These are phyloP conservation scores for Naganishia vishniacii DNA, from an alignment of 768 basidiomycete genomes.

Conservation along the genomic window DNA sequence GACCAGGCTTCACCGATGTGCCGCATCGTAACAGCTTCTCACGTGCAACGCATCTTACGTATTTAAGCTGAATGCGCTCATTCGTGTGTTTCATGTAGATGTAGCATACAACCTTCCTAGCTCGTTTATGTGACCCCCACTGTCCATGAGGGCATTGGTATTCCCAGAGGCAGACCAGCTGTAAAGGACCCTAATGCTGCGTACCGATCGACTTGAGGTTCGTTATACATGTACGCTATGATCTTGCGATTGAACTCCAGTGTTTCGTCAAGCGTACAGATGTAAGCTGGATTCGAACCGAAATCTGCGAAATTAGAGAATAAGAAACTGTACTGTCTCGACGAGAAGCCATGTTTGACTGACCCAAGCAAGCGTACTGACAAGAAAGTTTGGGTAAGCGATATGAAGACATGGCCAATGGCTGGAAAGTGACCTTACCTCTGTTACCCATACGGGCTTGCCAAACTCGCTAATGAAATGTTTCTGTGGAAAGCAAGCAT, in stretches of 20 bases:
- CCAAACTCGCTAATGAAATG: constrained; percentile 28
- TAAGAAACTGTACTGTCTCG: too few relatives aligned
- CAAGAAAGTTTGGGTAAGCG: background rate
- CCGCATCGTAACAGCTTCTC: too few relatives aligned
- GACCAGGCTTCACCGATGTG: too few relatives aligned
- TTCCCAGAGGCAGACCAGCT: background rate
- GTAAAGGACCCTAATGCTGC: background rate
- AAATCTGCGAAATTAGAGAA: constrained; percentile 1
- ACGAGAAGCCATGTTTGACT: too few relatives aligned
- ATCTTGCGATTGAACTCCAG: constrained; percentile 8
- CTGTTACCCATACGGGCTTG: constrained; percentile 35
- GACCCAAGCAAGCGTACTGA: constrained; percentile 30
- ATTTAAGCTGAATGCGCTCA: too few relatives aligned
- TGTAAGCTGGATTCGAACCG: background rate
- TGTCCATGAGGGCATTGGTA: background rate
- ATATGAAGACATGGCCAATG: background rate
- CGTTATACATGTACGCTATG: constrained; percentile 2
- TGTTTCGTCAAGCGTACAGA: background rate
- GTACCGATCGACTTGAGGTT: constrained; percentile 5
- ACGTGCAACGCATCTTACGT: too few relatives aligned
- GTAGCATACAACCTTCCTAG: constrained; percentile 21
- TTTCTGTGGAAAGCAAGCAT: background rate
- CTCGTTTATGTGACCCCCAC: constrained; percentile 1
- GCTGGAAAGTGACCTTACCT: background rate
- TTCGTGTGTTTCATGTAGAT: too few relatives aligned